Percentiles rank a stretch among this genome's conserved stretches.
These are phyloP conservation scores for Monosporascus sp. DNA, from an alignment of 2,329 filamentous ascomycete species.

Conservation along the genomic window DNA sequence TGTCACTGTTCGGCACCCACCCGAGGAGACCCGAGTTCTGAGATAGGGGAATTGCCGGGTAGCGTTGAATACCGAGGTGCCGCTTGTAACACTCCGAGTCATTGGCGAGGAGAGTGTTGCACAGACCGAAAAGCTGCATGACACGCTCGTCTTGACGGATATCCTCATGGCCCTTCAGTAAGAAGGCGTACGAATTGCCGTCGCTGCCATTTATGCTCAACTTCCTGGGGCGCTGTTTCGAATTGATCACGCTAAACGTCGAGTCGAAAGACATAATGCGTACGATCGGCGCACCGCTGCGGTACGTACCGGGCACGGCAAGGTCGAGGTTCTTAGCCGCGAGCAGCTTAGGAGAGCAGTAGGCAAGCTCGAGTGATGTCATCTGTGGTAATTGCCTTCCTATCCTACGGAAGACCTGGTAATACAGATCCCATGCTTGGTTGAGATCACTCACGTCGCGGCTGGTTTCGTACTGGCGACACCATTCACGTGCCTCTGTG, in stretches of 20 bases:
- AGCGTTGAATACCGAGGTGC: constrained; percentile 92
- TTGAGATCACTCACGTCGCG: constrained; percentile 91
- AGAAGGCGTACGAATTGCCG: constrained; percentile 78
- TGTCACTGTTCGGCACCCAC: constrained; percentile 97
- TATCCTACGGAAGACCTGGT: constrained; percentile 96
- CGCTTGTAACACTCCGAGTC: constrained; percentile 97
- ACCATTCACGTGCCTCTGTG: constrained; percentile 93
- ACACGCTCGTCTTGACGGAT: constrained; percentile 98
- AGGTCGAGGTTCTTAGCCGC: constrained; percentile 81
- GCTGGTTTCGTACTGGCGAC: constrained; percentile 83
- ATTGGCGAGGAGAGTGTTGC: constrained; percentile 89
- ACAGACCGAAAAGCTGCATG: constrained; percentile 97
- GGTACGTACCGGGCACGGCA: constrained; percentile 92
- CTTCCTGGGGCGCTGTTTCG: constrained; percentile 92
- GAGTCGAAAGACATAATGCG: constrained; percentile 86
- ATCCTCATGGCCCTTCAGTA: constrained; percentile 98
- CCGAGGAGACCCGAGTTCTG: constrained; percentile 93
- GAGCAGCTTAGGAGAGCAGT: constrained; percentile 92
- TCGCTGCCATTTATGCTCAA: constrained; percentile 85
- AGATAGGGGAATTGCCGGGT: constrained; percentile 93
- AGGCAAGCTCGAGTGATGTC: constrained; percentile 87
- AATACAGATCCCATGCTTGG: constrained; percentile 98
- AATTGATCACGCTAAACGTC: constrained; percentile 87
- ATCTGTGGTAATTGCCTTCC: constrained; percentile 88
- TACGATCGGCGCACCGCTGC: constrained; percentile 71